Conservation (phyloP, 306 rosid species). For the Delonix regia region DNA sequence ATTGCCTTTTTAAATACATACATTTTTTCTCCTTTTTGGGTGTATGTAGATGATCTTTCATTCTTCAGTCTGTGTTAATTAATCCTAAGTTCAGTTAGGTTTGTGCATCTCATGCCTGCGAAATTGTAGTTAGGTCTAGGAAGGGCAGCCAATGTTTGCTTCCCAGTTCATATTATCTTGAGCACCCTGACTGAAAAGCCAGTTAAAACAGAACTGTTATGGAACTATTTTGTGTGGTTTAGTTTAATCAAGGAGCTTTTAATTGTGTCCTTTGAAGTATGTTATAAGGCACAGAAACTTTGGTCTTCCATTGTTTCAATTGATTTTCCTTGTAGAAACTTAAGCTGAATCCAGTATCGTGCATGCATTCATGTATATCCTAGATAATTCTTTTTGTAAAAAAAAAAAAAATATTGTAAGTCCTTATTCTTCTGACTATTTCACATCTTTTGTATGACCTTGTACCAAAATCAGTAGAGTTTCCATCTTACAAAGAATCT, state of each 20-base stretch:
- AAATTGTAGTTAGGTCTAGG: slow-evolving; percentile 19
- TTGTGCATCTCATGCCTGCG: slow-evolving; percentile 19
- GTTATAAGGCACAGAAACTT: background rate
- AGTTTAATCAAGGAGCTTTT: background rate
- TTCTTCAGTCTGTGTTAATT: background rate
- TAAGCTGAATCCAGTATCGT: slow-evolving; percentile 16
- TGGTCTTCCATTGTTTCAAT: slow-evolving; percentile 16
- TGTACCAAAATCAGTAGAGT: slow-evolving; percentile 8
- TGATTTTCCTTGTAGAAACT: slow-evolving; percentile 16
- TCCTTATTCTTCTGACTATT: background rate
- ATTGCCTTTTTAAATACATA: slow-evolving; percentile 23
- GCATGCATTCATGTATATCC: background rate
- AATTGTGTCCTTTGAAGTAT: background rate
- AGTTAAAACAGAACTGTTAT: slow-evolving; percentile 7
- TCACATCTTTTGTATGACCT: background rate
- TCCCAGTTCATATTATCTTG: slow-evolving; percentile 5
- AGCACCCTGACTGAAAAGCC: background rate
- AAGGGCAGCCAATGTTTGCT: slow-evolving; percentile 6
- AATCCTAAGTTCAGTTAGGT: slow-evolving; percentile 21
- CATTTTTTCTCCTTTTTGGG: slow-evolving; percentile 18
- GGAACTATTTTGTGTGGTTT: background rate
- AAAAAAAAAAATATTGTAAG: too few species aligned
- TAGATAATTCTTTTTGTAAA: slow-evolving; percentile 2
- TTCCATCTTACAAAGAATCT: slow-evolving; percentile 4
- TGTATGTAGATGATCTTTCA: background rate